Evolutionary conservation across 202 grass and related monocot genomes (phyloP), one percentile per base, ranked within the genome.

Genomic region (Eragrostis tef): DNA sequence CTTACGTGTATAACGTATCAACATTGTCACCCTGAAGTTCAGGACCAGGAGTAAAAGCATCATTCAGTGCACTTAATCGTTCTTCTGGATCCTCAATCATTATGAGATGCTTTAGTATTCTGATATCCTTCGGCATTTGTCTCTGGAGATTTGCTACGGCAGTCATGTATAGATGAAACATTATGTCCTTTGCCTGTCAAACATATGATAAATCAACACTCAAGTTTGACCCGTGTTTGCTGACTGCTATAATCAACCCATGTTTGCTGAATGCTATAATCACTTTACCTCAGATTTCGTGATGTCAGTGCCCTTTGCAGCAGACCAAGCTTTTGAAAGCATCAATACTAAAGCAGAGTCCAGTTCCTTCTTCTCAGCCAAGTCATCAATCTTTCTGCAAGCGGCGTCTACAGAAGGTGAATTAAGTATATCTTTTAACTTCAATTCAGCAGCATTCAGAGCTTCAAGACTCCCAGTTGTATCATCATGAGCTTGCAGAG

Each of bases 101-200:
- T 49, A 97, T 85, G 86, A 94, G 84, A 92, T 94, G 89, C 71
- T 92, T 94, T 3, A 97, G 62, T 86, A 97, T 93, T 78, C 90
- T 97, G 64, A 97, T 89, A 72, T 97, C 94, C 61, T 89, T 97
- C 11, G 94, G 90, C 89, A 97, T 89, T 26, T 94, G 85, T 53
- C 88, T 83, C 56, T 97, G 85, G 79, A 97, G 92, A 83, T 94
- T 97, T 44, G 69, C 88, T 39, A 94, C 81, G 24, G 88, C 89
- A 84, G 85, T 84, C 89, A 87, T 91, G 57, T 97, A 94, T 70
- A 90, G 60, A 92, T 94, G 83, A 89, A 89, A 94, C 84, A 97
- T 70, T 83, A 94, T 84, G 61, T 94, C 92, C 52, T 87, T 92
- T 73, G 70, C 94, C 90, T 97, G 84, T 47, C 36, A 9, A 81